A percentile compares a stretch with the other conserved stretches of the same genome.
These are phyloP conservation scores for Cudoniella acicularis DNA, from an alignment of 495 filamentous ascomycete genomes.

Conservation along the genomic window DNA sequence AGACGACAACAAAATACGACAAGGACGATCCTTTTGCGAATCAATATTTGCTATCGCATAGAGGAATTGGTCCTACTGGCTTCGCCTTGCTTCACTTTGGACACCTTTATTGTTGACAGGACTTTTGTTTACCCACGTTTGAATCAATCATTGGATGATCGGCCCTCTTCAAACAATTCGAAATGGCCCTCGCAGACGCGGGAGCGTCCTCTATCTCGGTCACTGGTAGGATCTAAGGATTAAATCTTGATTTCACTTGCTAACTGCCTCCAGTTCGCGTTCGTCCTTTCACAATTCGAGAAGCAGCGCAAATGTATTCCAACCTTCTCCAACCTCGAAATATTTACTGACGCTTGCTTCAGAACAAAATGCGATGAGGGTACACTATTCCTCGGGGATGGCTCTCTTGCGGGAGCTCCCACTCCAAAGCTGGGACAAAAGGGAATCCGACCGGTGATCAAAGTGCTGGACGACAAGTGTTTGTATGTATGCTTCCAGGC, in stretches of 20 bases:
- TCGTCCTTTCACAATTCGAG: slow-evolving; percentile 84
- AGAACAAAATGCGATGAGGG: slow-evolving; percentile 79
- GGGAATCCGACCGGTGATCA: slow-evolving; percentile 86
- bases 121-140: neutral
- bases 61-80: neutral
- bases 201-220: slow-evolving; percentile 71
- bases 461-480: slow-evolving; percentile 94
- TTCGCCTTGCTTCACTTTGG: neutral
- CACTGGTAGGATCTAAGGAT: slow-evolving; percentile 37
- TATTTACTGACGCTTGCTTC: neutral
- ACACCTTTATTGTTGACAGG: neutral
- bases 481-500: slow-evolving; percentile 57
- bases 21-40: too few relatives aligned
- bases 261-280: slow-evolving; percentile 66
- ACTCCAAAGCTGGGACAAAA: slow-evolving; percentile 81
- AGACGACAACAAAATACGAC: too few relatives aligned
- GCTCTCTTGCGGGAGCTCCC: slow-evolving; percentile 80
- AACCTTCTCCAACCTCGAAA: neutral
- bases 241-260: neutral
- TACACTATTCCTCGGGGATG: slow-evolving; percentile 90
- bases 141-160: neutral
- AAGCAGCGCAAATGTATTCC: slow-evolving; percentile 60
- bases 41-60: neutral
- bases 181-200: slow-evolving; percentile 50
- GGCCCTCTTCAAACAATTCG: slow-evolving; percentile 16